Evolutionary conservation across 2,329 filamentous ascomycete species (phyloP).

Genomic region (Verticillium zaregamsianum): DNA sequence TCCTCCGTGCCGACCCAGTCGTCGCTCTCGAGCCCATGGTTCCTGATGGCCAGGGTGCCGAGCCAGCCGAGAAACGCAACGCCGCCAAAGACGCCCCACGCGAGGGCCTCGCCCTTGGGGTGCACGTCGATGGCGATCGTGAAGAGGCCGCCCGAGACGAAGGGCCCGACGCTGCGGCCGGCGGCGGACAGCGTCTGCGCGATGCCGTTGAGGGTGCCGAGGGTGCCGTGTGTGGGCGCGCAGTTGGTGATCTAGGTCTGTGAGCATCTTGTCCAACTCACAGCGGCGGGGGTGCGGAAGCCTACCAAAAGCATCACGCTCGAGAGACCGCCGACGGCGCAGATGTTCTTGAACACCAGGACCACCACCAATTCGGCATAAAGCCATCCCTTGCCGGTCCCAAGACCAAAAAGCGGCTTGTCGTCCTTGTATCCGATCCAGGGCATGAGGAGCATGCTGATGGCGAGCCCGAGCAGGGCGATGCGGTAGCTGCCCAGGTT

Average conservation of each 20-base stretch:
- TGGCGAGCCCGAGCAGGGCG: conserved; percentile 72
- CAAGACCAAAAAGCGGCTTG: conserved; percentile 50
- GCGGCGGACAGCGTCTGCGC: conserved; percentile 91
- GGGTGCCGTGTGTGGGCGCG: conserved; percentile 75
- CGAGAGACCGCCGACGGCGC: conserved; percentile 82
- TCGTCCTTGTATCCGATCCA: conserved; percentile 77
- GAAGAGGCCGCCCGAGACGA: conserved; percentile 83
- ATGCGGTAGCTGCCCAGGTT: conserved; percentile 82
- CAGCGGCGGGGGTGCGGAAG: conserved; percentile 9
- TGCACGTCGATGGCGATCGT: conserved; percentile 68
- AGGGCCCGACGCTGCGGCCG: conserved; percentile 82
- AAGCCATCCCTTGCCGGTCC: conserved; percentile 63
- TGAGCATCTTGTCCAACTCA: conserved; percentile 1
- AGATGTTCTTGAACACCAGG: conserved; percentile 84
- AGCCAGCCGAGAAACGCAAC: conserved; percentile 77
- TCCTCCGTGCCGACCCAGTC: conserved; percentile 41
- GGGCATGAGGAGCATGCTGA: conserved; percentile 84
- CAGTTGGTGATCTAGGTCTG: conserved; percentile 79
- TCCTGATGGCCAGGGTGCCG: conserved; percentile 72
- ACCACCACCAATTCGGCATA: conserved; percentile 78
- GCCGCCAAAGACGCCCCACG: conserved; percentile 84
- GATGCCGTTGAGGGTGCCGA: conserved; percentile 88
- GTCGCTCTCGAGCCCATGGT: conserved; percentile 55
- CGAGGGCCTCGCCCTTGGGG: conserved; percentile 78
- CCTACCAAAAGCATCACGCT: conserved; percentile 81